These are phyloP conservation scores for Fusarium euwallaceae DNA, from an alignment of 2,329 filamentous ascomycete genomes.

Conservation along the genomic window DNA sequence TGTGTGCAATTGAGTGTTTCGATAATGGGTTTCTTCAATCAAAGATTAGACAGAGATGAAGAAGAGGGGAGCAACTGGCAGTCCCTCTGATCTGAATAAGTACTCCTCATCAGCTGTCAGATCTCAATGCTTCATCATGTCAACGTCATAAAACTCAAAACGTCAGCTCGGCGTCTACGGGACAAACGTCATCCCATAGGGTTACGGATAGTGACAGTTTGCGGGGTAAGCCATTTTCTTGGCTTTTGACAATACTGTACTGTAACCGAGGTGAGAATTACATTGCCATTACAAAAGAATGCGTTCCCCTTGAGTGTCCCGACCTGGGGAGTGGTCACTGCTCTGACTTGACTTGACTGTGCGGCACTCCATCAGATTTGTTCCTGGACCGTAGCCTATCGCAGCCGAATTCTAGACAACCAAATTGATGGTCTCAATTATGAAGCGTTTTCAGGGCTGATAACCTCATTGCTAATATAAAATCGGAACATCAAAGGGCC, in stretches of 20 bases:
- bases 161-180: not conserved
- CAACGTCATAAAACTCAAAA: conserved; percentile 24
- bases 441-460: not conserved
- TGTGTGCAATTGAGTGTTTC: not conserved
- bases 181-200: conserved; percentile 11
- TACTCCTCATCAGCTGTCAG: not conserved
- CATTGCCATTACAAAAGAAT: not conserved
- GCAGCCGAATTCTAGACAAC: not conserved
- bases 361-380: not conserved
- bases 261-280: not conserved
- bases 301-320: not conserved
- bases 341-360: not conserved
- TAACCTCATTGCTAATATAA: not conserved
- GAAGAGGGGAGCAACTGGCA: not conserved
- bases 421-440: not conserved
- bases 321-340: not conserved
- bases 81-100: not conserved
- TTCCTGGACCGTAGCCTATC: not conserved
- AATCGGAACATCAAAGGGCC: not conserved
- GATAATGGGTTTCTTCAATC: not conserved
- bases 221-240: not conserved
- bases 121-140: conserved; percentile 11
- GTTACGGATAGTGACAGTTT: not conserved
- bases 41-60: not conserved
- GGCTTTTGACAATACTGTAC: not conserved